Evolutionary conservation across 108 stramenopile species (phyloP).

Genomic region (Schizochytrium sp.): DNA sequence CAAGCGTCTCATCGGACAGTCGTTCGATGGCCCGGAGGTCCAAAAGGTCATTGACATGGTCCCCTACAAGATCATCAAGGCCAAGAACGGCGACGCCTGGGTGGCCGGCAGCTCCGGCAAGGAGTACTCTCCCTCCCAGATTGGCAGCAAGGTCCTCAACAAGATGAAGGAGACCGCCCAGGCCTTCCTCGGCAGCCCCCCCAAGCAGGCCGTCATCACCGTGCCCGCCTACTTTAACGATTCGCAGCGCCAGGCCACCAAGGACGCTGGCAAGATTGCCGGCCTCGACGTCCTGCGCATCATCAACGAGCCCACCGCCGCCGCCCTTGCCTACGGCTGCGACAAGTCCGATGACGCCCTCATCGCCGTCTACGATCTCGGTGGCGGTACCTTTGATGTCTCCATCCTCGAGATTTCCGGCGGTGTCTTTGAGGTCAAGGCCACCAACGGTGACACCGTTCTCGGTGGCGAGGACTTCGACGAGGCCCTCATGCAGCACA

Average conservation of each 20-base stretch:
- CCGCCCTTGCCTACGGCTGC: conserved; percentile 96
- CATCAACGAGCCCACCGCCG: conserved; percentile 99
- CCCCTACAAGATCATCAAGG: conserved; percentile 94
- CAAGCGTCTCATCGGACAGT: conserved; percentile 94
- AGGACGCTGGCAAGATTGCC: conserved; percentile 95
- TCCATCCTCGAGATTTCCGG: conserved; percentile 95
- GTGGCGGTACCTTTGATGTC: conserved; percentile 97
- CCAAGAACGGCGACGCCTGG: conserved; percentile 90
- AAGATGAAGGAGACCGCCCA: conserved; percentile 99
- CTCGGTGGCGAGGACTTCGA: conserved; percentile 99
- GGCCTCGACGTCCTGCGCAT: conserved; percentile 96
- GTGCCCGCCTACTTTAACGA: conserved; percentile 99
- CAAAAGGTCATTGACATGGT: conserved; percentile 78
- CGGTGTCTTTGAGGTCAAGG: conserved; percentile 99
- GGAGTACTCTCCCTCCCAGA: conserved; percentile 92
- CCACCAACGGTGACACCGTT: conserved; percentile 99
- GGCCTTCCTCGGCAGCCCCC: conserved; percentile 84
- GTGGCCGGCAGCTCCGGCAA: conserved; percentile 70
- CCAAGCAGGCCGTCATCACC: conserved; percentile 93
- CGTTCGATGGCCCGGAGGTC: conserved; percentile 78
- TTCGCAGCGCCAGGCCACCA: conserved; percentile 92
- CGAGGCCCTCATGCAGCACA: conserved; percentile 78
- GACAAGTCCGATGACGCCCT: conserved; percentile 97
- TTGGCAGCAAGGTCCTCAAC: conserved; percentile 93
- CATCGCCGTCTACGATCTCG: conserved; percentile 97